Evolutionary conservation across 2,329 filamentous ascomycete species (phyloP).

Genomic region (Aspergillus clavatus): DNA sequence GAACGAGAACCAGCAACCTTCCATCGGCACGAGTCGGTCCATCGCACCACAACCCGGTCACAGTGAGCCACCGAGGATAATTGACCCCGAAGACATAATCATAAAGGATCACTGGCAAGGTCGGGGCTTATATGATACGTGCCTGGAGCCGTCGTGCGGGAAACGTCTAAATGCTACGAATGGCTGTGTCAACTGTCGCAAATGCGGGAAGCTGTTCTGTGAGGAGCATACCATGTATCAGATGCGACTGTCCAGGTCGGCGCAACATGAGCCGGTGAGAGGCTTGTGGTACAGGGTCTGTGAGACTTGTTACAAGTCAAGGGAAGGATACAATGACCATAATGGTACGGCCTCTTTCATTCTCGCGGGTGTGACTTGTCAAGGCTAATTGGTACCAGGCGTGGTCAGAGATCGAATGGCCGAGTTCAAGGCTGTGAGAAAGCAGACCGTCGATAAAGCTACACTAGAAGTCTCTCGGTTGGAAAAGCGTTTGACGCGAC

Average conservation of each 20-base stretch:
- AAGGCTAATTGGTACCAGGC: slow-evolving; percentile 38
- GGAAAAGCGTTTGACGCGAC: slow-evolving; percentile 84
- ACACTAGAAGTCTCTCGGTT: slow-evolving; percentile 82
- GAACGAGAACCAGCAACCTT: slow-evolving; percentile 61
- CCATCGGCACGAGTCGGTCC: slow-evolving; percentile 33
- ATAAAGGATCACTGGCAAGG: slow-evolving; percentile 86
- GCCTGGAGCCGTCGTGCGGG: slow-evolving; percentile 81
- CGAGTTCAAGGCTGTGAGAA: slow-evolving; percentile 66
- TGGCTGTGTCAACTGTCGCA: slow-evolving; percentile 86
- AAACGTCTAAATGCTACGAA: slow-evolving; percentile 72
- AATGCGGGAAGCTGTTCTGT: slow-evolving; percentile 89
- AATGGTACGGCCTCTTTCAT: slow-evolving; percentile 43
- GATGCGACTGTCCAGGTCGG: slow-evolving; percentile 90
- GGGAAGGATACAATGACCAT: slow-evolving; percentile 92
- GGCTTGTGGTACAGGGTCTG: slow-evolving; percentile 94
- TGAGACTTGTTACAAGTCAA: slow-evolving; percentile 98
- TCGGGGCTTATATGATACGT: slow-evolving; percentile 66
- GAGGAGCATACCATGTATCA: slow-evolving; percentile 99
- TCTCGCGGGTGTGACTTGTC: neutral
- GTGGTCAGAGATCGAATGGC: slow-evolving; percentile 65
- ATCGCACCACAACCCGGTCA: slow-evolving; percentile 19
- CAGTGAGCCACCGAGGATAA: slow-evolving; percentile 36
- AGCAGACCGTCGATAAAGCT: slow-evolving; percentile 74
- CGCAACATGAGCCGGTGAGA: slow-evolving; percentile 80
- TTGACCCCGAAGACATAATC: slow-evolving; percentile 86